Base-by-base conservation (phyloP, 2,329 filamentous ascomycete genomes). In the Furcasterigmium sp. region DNA sequence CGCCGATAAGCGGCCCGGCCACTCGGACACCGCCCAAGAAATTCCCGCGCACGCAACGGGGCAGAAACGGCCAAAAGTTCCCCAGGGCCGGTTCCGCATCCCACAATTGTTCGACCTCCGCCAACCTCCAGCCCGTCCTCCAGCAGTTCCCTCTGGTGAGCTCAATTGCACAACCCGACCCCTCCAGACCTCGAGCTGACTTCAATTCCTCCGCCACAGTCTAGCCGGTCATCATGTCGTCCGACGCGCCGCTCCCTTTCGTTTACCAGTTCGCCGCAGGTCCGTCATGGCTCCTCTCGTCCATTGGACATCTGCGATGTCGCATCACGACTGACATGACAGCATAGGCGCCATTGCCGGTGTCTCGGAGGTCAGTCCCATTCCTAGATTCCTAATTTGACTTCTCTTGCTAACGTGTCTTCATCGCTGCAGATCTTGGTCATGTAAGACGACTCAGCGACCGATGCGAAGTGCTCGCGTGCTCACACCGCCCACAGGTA, bases 351-450 rank as follows among this genome's bases (percentile, higher is more conserved):
- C 93, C 63, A 87, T 98, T 63, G 93, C 93, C 61, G 93, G 93
- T 76, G 91, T 98, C 53, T 97, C 91, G 57, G 93, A 98, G 80
- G 90, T 91, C 75, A 69, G 84, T n/a, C n/a, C n/a, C n/a, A n/a
- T n/a, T n/a, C n/a, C n/a, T n/a, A n/a, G n/a, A n/a, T n/a, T n/a
- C n/a, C n/a, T n/a, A n/a, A n/a, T n/a, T n/a, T 18, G 5, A 15
- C 32, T 17, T 17, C n/a, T 37, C 48, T 8, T 53, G 49, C 55
- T 59, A 45, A 58, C 52, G 39, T 42, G 20, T 21, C 20, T 9
- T 13, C 23, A 7, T 29, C n/a, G 25, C 23, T 5, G 2, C 70
- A 94, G 88, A 94, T 94, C 71, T 71, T 93, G 68, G 78, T 93
- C 47, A 94, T 94, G 87, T 91, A 72, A 61, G 78, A 66, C 19